Percentiles rank a stretch among this genome's conserved stretches.
These are phyloP conservation scores for Ogataea trehalophila DNA, from an alignment of 805 yeast genomes.

Conservation along the genomic window DNA sequence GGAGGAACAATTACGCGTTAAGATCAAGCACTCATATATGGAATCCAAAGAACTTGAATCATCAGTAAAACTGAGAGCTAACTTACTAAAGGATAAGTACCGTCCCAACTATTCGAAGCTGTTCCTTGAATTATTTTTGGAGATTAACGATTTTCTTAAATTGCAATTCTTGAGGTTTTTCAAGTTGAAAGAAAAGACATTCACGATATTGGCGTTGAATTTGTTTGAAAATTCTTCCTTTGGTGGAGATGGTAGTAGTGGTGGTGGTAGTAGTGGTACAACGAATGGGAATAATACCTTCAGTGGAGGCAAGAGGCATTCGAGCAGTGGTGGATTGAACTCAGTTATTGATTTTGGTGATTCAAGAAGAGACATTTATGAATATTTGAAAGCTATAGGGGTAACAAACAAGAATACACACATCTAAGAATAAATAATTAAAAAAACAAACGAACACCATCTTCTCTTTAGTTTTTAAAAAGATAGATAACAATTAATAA, in stretches of 20 bases:
- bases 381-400: not conserved
- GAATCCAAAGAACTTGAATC: constrained; percentile 1
- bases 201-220: constrained; percentile 1
- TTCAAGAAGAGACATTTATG: not conserved
- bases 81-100: not conserved
- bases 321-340: not conserved
- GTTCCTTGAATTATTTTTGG: constrained; percentile 1
- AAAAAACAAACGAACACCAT: not conserved
- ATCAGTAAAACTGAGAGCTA: not conserved
- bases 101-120: not conserved
- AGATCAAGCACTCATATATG: constrained; percentile 20
- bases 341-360: constrained; percentile 1
- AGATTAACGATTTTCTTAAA: constrained; percentile 1
- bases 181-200: constrained; percentile 4
- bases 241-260: not conserved
- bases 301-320: not conserved
- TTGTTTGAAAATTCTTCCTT: constrained; percentile 4
- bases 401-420: not conserved
- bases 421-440: no score
- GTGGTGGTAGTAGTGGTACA: no score
- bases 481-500: not conserved
- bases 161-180: not conserved
- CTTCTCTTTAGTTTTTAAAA: not conserved
- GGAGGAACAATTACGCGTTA: constrained; percentile 27
- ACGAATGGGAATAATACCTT: no score